Base-by-base conservation (phyloP, 768 basidiomycete species). In the Tylopilus rubrobrunneus region DNA sequence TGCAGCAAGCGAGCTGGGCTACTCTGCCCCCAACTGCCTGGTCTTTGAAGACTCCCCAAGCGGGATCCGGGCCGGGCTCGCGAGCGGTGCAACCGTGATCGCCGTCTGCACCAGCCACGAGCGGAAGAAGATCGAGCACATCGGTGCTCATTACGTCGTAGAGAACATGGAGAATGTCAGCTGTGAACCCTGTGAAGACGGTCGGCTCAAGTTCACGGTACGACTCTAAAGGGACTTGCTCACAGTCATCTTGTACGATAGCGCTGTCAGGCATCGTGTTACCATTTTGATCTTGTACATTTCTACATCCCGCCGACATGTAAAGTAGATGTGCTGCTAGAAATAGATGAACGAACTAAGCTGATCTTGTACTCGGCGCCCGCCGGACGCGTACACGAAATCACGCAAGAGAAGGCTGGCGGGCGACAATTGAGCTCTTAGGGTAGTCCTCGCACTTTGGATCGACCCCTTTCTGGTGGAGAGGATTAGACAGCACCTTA, bases 31-130 rank as follows among this genome's bases (percentile, higher is more conserved):
- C 45, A 76, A 78, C n/a, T 86, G 85, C 56, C 78, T 92, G 59
- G 89, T 91, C 28, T 83, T 92, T 48, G 88, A 89, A 63, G 89
- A 92, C 62, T 89, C 82, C 42, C 77, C 82, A 31, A 76, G 76
- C 49, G 79, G 86, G 21, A 84, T 92, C 64, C 74, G 75, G 28
- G 81, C 86, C 0, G 89, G 88, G 11, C 78, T 86, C 31, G 87
- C 87, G 0, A 81, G 84, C 31, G 89, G 89, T 31, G 83, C 85
- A 12, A 84, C 77, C 11, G 87, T 88, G 23, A 76, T 91, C 39
- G 89, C 88, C 5, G 63, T 89, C 10, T 88, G 86, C 73, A 91
- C 89, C 9, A 82, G 79, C 50, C 88, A 90, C 62, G 76, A 81
- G 59, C 71, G 84, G 49, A 61, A 69, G 28, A 74, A 81, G 62